Evolutionary conservation across 495 filamentous ascomycete species (phyloP).

Genomic region (Physcia stellaris): DNA sequence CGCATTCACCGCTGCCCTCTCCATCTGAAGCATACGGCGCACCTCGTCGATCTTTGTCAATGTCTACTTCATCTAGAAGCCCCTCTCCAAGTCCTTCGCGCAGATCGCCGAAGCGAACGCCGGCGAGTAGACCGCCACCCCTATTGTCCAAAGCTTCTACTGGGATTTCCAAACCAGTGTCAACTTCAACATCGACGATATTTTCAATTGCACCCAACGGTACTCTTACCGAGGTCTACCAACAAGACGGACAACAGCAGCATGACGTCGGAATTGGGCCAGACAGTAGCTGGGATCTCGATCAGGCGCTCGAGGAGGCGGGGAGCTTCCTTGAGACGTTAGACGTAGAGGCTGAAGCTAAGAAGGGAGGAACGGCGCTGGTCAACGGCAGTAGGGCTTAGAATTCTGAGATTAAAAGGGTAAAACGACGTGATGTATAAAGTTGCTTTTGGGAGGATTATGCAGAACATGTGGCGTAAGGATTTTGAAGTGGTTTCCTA

Average conservation of each 20-base stretch:
- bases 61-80: constrained; percentile 3
- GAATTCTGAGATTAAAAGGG: no score
- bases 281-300: constrained; percentile 7
- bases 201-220: constrained; percentile 15
- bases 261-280: not conserved
- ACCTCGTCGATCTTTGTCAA: constrained; percentile 2
- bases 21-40: not conserved
- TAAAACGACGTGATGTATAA: no score
- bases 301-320: constrained; percentile 13
- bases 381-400: no score
- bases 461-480: no score
- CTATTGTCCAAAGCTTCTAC: constrained; percentile 2
- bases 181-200: constrained; percentile 11
- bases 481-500: no score
- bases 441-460: no score
- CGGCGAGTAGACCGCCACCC: not conserved
- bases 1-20: not conserved
- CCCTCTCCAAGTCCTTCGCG: not conserved
- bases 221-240: constrained; percentile 8
- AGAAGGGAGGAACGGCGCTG: constrained; percentile 3
- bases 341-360: constrained; percentile 12
- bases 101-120: not conserved
- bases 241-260: constrained; percentile 13
- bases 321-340: constrained; percentile 13
- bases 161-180: constrained; percentile 3